Evolutionary conservation across 257 asterid species (phyloP), one percentile per base, ranked within the genome.

Genomic region (Linderniella brevidens): DNA sequence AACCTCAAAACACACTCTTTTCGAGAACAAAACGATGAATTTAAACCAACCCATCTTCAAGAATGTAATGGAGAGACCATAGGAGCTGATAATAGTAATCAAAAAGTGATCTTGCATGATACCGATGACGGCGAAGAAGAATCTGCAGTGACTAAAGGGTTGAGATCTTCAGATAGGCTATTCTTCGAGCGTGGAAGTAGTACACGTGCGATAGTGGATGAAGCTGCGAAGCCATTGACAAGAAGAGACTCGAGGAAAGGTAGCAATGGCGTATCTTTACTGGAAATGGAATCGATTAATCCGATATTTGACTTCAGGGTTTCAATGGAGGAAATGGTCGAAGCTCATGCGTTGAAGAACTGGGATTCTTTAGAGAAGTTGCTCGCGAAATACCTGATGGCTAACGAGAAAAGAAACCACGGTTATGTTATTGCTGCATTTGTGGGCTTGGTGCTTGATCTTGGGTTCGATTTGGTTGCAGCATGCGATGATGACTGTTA

Each of bases 321-420:
- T 0, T 75, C 92, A 19, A 79, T 79, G 79, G 74, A 48, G 65
- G 85, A 75, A 56, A 72, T 79, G 77, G 77, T 79, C 58, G 79
- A 58, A 48, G 68, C 73, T 16, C 64, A 70, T 32, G 68, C 56
- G 11, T 29, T 71, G 39, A 65, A 65, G 25, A 66, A 68, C 19
- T 66, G 84, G 75, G 68, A 57, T 1, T 47, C 40, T 10, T 45
- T 79, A 39, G 82, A 76, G 58, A 78, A 68, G n/a, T 55, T 76
- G 13, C 48, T 79, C 29, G 32, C 61, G 39, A 68, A 66, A 14
- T 79, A 70, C 58, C 69, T 79, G 12, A 60, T 51, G 18, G 61
- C 68, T 9, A 79, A 79, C 48, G 55, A 43, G 46, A 60, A 56
- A 39, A 19, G 40, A 17, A 66, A 56, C 36, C 86, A 76, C 19